Evolutionary conservation across 139 green algal species (phyloP).

Genomic region (Spirogloea muscicola): DNA sequence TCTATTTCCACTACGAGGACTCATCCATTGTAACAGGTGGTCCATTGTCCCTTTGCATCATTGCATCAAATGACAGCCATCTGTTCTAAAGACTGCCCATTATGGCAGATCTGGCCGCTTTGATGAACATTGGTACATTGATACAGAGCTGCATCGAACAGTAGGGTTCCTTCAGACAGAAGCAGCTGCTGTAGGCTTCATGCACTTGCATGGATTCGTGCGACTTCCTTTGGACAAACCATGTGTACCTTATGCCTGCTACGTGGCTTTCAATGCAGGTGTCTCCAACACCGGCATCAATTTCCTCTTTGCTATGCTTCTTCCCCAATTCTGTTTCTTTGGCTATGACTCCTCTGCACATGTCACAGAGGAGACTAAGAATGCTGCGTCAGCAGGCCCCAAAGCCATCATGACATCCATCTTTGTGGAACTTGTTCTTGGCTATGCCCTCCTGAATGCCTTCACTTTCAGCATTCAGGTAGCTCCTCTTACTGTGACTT

Average conservation of each 20-base stretch:
- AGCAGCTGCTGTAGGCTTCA: too few species aligned
- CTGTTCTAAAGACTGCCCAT: too few species aligned
- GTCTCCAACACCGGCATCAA: not conserved
- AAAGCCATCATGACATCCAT: conserved; percentile 12
- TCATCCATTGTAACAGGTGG: not conserved
- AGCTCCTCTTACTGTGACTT: not conserved
- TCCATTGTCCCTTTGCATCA: too few species aligned
- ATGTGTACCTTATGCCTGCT: too few species aligned
- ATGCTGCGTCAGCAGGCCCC: conserved; percentile 1
- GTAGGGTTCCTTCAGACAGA: too few species aligned
- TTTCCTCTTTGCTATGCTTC: conserved; percentile 17
- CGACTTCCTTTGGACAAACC: too few species aligned
- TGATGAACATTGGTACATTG: too few species aligned
- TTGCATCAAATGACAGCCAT: too few species aligned
- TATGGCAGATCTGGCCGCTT: too few species aligned
- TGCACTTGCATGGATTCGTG: too few species aligned
- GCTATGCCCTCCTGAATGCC: conserved; percentile 4
- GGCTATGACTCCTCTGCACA: conserved; percentile 26
- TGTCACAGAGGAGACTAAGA: conserved; percentile 18
- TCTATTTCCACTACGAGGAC: conserved; percentile 1
- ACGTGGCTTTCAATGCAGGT: too few species aligned
- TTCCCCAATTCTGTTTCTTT: conserved; percentile 13
- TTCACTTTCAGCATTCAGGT: conserved; percentile 35
- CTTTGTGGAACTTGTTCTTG: conserved; percentile 2
- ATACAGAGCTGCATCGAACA: too few species aligned